Evolutionary conservation across 2,329 filamentous ascomycete genomes (phyloP).

Genomic region (Verticillium nubilum): DNA sequence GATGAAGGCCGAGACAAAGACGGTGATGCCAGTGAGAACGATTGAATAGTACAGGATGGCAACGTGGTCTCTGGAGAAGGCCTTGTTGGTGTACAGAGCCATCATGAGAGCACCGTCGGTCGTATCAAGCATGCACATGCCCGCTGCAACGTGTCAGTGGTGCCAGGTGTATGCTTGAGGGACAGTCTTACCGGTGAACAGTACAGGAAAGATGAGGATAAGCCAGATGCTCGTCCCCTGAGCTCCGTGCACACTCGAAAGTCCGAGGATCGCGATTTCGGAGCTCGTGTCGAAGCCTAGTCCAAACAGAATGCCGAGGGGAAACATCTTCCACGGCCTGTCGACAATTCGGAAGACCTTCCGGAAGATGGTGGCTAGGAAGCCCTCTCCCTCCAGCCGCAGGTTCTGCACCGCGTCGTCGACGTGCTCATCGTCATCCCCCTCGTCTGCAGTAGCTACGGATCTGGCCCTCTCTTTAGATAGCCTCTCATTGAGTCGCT

Average conservation of each 20-base stretch:
- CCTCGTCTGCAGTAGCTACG: conserved; percentile 16
- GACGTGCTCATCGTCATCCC: conserved; percentile 16
- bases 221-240: conserved; percentile 89
- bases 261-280: conserved; percentile 87
- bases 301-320: conserved; percentile 81
- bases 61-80: conserved; percentile 74
- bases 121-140: conserved; percentile 93
- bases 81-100: conserved; percentile 77
- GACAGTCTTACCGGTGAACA: conserved; percentile 66
- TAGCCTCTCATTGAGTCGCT: conserved; percentile 60
- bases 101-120: conserved; percentile 94
- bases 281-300: conserved; percentile 94
- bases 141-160: conserved; percentile 44
- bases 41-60: conserved; percentile 93
- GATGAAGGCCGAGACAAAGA: conserved; percentile 79
- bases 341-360: conserved; percentile 70
- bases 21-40: conserved; percentile 77
- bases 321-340: conserved; percentile 93
- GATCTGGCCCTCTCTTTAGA: conserved; percentile 22
- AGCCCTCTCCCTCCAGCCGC: conserved; percentile 70
- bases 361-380: conserved; percentile 66
- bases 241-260: conserved; percentile 80
- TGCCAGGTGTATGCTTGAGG: not conserved
- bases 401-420: conserved; percentile 42
- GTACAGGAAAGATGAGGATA: conserved; percentile 82